A percentile compares a stretch with the other conserved stretches of the same genome.
Conservation (phyloP, 768 basidiomycete genomes). For the Suillus ampliporus region DNA sequence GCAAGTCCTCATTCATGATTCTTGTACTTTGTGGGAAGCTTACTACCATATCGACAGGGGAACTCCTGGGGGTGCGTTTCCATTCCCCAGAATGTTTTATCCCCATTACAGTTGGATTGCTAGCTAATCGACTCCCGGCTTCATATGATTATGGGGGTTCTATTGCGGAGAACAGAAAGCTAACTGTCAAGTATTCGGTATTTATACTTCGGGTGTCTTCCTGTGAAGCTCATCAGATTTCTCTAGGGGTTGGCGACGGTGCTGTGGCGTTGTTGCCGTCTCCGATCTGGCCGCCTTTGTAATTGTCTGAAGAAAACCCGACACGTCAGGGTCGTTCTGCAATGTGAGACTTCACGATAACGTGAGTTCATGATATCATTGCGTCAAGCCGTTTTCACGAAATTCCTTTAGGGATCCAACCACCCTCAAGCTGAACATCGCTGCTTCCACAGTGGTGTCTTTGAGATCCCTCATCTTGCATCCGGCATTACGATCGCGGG, state of each 20-base stretch:
- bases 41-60: conserved; percentile 50
- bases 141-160: conserved; percentile 84
- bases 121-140: conserved; percentile 21
- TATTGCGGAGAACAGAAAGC: conserved; percentile 66
- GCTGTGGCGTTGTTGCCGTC: conserved; percentile 51
- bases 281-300: conserved; percentile 57
- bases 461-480: conserved; percentile 62
- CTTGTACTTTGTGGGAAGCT: not conserved
- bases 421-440: no score
- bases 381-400: not conserved
- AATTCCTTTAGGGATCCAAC: conserved; percentile 31
- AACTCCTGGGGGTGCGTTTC: conserved; percentile 83
- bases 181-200: conserved; percentile 74
- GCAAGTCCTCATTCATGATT: conserved; percentile 43
- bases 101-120: conserved; percentile 6
- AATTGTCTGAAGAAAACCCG: conserved; percentile 68
- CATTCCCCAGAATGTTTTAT: conserved; percentile 66
- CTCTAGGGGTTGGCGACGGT: conserved; percentile 69
- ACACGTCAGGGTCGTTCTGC: conserved; percentile 68
- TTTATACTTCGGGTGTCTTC: conserved; percentile 78
- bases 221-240: conserved; percentile 70
- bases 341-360: no score
- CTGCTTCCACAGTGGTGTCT: conserved; percentile 47
- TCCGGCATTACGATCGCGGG: conserved; percentile 64
- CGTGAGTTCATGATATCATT: conserved; percentile 2